Evolutionary conservation across 2,329 filamentous ascomycete species (phyloP), one percentile per base, ranked within the genome.

Genomic region (Cryphonectria parasitica): DNA sequence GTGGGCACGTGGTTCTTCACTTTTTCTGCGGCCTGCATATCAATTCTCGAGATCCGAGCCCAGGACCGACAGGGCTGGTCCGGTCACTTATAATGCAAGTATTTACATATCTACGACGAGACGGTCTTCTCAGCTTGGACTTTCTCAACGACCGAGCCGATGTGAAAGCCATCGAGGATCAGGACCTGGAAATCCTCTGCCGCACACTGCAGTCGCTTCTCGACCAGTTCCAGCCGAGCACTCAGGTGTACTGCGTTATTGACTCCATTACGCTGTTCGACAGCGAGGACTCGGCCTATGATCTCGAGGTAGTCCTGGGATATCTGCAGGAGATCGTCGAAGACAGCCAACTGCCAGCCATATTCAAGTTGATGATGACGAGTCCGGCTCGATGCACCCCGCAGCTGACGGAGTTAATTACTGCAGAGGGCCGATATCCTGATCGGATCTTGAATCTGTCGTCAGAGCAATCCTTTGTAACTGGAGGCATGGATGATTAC

Each of bases 281-380:
- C 17, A 49, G 7, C 17, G 43, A 49, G 19, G 43, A 49, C 7
- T 49, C 19, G 43, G 43, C 43, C 43, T 49, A 49, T 22, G 43
- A 49, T 22, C 43, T 49, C 17, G 43, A 49, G 43, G 22, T 19
- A 49, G 43, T 22, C 15, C n/a, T 70, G 41, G 8, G 58, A 49
- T 62, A 28, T 31, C 34, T 68, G 4, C 52, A 43, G 17, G 36
- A 36, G 52, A 65, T 65, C 15, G 61, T 68, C 11, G 36, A 65
- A 5, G 61, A 71, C 25, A 66, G 66, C 22, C 19, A 62, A 6
- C 28, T 68, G 61, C 69, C 49, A 8, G 52, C 52, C 5, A 61
- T 71, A 11, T 56, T 68, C 61, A 71, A 68, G 25, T 39, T 65
- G 5, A 39, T 68, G 19, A 22, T 68, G 62, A 52, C 52, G 3